Conservation (phyloP, 2,329 filamentous ascomycete genomes). For the Nannizzia gypsea region DNA sequence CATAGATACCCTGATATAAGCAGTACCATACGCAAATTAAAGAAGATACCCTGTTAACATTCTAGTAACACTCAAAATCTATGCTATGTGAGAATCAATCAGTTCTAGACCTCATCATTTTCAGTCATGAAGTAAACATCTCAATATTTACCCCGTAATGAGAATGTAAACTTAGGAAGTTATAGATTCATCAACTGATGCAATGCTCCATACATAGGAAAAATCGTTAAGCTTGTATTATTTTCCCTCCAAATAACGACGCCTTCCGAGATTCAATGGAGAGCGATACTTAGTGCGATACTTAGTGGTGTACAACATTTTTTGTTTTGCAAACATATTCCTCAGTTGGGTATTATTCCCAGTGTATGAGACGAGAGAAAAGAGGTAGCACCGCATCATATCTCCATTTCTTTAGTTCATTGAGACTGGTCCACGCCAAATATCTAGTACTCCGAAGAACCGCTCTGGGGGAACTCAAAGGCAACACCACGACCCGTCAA, state of each 20-base stretch:
- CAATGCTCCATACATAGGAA: not conserved
- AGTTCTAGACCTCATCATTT: not conserved
- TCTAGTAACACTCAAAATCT: not conserved
- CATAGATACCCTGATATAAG: not conserved
- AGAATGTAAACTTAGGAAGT: not conserved
- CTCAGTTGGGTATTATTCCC: not conserved
- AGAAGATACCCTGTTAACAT: not conserved
- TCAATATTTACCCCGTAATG: not conserved
- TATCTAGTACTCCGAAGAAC: constrained; percentile 65
- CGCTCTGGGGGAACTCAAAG: constrained; percentile 95
- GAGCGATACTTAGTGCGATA: constrained; percentile 4
- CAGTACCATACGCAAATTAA: not conserved
- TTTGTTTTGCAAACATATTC: not conserved
- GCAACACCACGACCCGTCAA: constrained; percentile 91
- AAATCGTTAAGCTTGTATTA: constrained; percentile 4
- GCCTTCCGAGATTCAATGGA: not conserved
- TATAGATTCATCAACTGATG: not conserved
- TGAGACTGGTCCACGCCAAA: not conserved
- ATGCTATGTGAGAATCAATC: too few species aligned
- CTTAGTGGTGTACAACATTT: constrained; percentile 4
- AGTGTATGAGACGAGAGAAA: constrained; percentile 6
- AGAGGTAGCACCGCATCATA: constrained; percentile 5
- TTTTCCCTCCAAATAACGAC: constrained; percentile 5
- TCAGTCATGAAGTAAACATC: not conserved
- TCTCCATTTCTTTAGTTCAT: constrained; percentile 5